Conservation (phyloP, 2,329 filamentous ascomycete genomes). For the Dactylellina parvicollis region DNA sequence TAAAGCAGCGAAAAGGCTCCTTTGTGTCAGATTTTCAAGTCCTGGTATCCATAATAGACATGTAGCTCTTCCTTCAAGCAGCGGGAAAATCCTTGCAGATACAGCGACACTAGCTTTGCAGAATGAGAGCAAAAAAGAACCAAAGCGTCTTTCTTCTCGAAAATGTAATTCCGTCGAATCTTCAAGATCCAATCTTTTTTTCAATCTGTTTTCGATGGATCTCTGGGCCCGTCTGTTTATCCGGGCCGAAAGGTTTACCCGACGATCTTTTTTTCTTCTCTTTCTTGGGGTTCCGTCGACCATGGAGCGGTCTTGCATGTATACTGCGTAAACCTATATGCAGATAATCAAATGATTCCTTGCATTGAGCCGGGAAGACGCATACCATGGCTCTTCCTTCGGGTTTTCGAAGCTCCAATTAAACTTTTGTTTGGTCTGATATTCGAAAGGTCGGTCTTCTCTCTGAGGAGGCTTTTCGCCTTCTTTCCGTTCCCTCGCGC, state of each 20-base stretch:
- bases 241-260: slow-evolving; percentile 51
- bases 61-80: slow-evolving; percentile 51
- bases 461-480: not conserved
- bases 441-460: not conserved
- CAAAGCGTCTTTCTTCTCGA: slow-evolving; percentile 27
- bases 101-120: slow-evolving; percentile 44
- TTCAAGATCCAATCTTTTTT: slow-evolving; percentile 14
- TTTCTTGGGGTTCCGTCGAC: slow-evolving; percentile 8
- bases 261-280: slow-evolving; percentile 11
- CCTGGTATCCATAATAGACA: slow-evolving; percentile 43
- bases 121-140: too few species aligned
- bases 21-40: slow-evolving; percentile 51
- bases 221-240: slow-evolving; percentile 27
- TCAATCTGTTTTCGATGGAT: slow-evolving; percentile 6
- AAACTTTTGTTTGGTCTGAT: not conserved
- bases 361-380: slow-evolving; percentile 39
- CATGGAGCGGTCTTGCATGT: slow-evolving; percentile 17
- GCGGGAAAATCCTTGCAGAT: slow-evolving; percentile 51
- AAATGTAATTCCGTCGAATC: slow-evolving; percentile 29
- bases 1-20: slow-evolving; percentile 50
- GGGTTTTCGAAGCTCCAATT: not conserved
- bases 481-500: slow-evolving; percentile 8
- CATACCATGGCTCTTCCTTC: slow-evolving; percentile 3
- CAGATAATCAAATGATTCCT: slow-evolving; percentile 48
- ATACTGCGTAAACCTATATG: slow-evolving; percentile 26